Evolutionary conservation across 164 flowering plant genomes (phyloP), one percentile per base, ranked within the genome.

Genomic region (Hamamelis virginiana): DNA sequence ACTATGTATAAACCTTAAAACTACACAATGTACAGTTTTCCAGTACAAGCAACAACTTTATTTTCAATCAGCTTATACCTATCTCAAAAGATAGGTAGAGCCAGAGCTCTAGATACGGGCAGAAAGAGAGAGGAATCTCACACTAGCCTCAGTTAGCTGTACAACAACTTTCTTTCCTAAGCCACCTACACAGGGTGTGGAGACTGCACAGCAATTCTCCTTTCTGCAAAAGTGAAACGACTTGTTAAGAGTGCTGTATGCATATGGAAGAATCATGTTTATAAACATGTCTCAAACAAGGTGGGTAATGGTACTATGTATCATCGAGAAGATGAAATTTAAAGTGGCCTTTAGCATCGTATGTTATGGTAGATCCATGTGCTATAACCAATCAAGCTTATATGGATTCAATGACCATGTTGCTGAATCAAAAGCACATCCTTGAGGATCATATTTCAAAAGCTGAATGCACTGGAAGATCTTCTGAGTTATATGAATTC

Each of bases 131-230:
- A 59, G 76, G 83, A 74, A 78, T 80, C 82, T 74, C 84, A 81
- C 75, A 76, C 87, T 81, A 83, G 84, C 84, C 79, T 83, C 84
- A 47, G 85, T 85, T 81, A 85, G 89, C 89, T 83, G 85, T 85
- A 85, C 89, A 84, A 72, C 74, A 68, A 66, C 74, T 59, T 51
- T 69, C 70, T 71, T 79, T 70, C 71, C 81, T 78, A 76, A 55
- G 69, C 67, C 59, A 52, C 65, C 74, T 44, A 58, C 18, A 77
- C 80, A 52, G 76, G 83, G 75, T 86, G 72, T 61, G 76, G 74
- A 55, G 85, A 62, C 75, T 84, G 90, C 63, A 75, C 77, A 22
- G 84, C 87, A 66, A 80, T 86, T 77, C 90, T 84, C 82, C 90
- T 78, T 64, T 86, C 90, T 86, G 87, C 78, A 74, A 26, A 11